Base-by-base conservation (phyloP, 352 stramenopile species). In the Thraustotheca clavata region DNA sequence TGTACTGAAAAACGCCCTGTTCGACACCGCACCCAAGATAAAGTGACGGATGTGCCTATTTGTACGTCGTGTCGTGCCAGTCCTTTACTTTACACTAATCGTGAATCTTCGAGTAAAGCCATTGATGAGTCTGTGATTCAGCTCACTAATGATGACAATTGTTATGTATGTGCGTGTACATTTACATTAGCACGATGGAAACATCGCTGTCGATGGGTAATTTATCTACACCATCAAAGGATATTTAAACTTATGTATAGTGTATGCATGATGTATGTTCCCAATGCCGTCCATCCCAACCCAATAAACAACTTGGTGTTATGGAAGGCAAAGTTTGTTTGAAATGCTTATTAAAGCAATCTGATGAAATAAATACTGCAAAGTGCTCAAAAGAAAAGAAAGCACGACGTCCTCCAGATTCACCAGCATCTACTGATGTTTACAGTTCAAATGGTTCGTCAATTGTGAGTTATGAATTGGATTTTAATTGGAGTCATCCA, bases 121-220 rank as follows among this genome's bases (percentile, higher is more conserved):
- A n/a, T n/a, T n/a, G n/a, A n/a, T n/a, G n/a, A 2, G 43, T 9
- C 43, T 11, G 11, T 18, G 14, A 24, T 24, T 24, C 43, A 24
- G 24, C 43, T 18, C 43, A 24, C 14, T 24, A 24, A 18, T 14
- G 9, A 18, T 26, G 9, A 11, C 43, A 74, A 81, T 61, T 94
- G 84, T 71, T 81, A 91, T 62, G 83, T 91, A 48, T 94, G 84
- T 72, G 91, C 81, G 71, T 71, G 83, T 39, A 91, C 91, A 71
- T 94, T 94, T 59, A 91, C 79, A 71, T 80, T 80, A 63, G 91
- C 91, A 62, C 80, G 84, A 49, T 79, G 83, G 86, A 94, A 94
- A 76, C 84, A 94, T 60, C 83, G 91, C 67, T 94, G 84, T 71
- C 83, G 84, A 67, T 90, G 89, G 83, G 83, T 92, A 63, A 36